Conservation (phyloP, 768 basidiomycete species). For the Postia placenta region DNA sequence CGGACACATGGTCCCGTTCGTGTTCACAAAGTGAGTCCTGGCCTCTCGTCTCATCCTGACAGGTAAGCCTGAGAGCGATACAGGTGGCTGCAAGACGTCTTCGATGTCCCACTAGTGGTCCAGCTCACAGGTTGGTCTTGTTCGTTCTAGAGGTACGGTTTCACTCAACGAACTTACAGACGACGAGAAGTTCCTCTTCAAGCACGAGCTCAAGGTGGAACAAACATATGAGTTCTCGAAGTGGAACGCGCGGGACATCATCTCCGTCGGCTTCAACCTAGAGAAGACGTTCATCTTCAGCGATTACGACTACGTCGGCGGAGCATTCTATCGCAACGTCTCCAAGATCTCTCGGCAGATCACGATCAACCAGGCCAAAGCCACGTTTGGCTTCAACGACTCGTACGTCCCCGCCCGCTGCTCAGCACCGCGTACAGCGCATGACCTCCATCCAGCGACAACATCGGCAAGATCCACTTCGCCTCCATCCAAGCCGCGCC, state of each 20-base stretch:
- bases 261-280: slow-evolving; percentile 89
- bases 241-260: slow-evolving; percentile 92
- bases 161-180: slow-evolving; percentile 39
- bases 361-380: slow-evolving; percentile 88
- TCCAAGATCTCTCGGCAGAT: slow-evolving; percentile 90
- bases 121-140: slow-evolving; percentile 77
- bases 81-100: slow-evolving; percentile 96
- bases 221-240: slow-evolving; percentile 78
- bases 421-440: neutral
- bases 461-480: slow-evolving; percentile 97
- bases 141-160: neutral
- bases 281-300: slow-evolving; percentile 98
- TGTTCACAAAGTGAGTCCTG: slow-evolving; percentile 88
- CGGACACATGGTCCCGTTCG: slow-evolving; percentile 96
- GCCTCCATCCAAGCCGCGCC: slow-evolving; percentile 93
- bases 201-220: slow-evolving; percentile 87
- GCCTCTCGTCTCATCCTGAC: no score
- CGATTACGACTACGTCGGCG: slow-evolving; percentile 84
- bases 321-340: slow-evolving; percentile 90
- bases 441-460: slow-evolving; percentile 57
- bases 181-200: slow-evolving; percentile 99
- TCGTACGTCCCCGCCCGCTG: slow-evolving; percentile 54
- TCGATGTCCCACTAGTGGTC: slow-evolving; percentile 89
- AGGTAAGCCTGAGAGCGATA: slow-evolving; percentile 1
- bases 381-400: slow-evolving; percentile 94